Base-by-base conservation (phyloP, 2,329 filamentous ascomycete genomes). In the Chalara sp. region DNA sequence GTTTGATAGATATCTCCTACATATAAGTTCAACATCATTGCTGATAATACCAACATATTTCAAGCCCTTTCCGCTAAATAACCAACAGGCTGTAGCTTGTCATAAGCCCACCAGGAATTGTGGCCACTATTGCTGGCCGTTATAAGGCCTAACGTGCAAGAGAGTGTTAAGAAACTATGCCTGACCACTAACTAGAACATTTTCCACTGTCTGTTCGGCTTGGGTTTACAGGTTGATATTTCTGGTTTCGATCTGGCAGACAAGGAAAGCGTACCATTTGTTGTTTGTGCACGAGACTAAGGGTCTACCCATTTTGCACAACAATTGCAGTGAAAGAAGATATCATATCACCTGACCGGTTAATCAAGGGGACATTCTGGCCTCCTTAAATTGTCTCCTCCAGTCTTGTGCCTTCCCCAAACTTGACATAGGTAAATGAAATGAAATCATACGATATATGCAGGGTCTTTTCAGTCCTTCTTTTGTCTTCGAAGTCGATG, bases 141-240 rank as follows among this genome's bases (percentile, higher is more conserved):
- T 21, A 21, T 21, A 21, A 21, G 21, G 21, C 3, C 21, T 21
- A 21, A 21, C 2, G 21, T 21, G 89, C 0, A 77, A 80, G 6
- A 86, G 95, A 65, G 71, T 99, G 59, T 75, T 99, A 6, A 84
- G 79, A 21, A 93, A 97, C 69, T 99, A 54, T 64, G 89, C 87
- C 1, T 78, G 83, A 62, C 74, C 96, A 66, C 84, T 95, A 67
- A 99, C 97, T 66, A 79, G 79, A 8, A 76, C 76, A 1, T 99
- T 97, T 68, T 73, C 95, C 41, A 85, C 91, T 0, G 80, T 97
- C 12, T 96, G 91, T 63, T 93, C 93, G 0, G 99, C 93, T 89
- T 99, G 93, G 93, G 93, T 89, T 0, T 79, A 89, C 13, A 99
- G 93, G 93, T 93, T 93, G 0, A 99, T 96, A 55, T 93, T 99